These are phyloP conservation scores for Phytopythium cucurbitacearum DNA, from an alignment of 352 stramenopile genomes.

Conservation along the genomic window DNA sequence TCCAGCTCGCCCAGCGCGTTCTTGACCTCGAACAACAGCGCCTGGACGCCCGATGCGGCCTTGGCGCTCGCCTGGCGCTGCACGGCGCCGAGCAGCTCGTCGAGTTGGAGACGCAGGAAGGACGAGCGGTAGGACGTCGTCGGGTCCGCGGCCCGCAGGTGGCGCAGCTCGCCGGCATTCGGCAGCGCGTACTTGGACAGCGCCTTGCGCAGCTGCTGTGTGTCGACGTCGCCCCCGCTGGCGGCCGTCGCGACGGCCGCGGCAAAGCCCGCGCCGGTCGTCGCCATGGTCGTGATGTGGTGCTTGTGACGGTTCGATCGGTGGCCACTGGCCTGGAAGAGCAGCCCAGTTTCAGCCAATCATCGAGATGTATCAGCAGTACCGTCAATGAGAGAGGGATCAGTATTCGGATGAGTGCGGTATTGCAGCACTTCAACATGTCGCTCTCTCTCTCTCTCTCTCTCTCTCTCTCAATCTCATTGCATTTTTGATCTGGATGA, in stretches of 20 bases:
- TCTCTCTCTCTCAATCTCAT: too few species aligned
- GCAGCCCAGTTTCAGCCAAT: too few species aligned
- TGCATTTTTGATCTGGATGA: too few species aligned
- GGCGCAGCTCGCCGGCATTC: conserved; percentile 73
- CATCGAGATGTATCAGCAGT: too few species aligned
- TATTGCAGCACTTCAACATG: too few species aligned
- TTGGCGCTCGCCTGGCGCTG: conserved; percentile 52
- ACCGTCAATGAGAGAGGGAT: too few species aligned
- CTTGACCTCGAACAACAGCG: conserved; percentile 83
- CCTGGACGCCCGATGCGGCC: conserved; percentile 40
- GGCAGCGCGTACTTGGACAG: conserved; percentile 89
- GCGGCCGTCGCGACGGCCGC: conserved; percentile 2
- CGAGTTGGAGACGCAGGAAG: conserved; percentile 84
- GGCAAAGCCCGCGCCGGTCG: conserved; percentile 6
- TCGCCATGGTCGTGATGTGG: conserved; percentile 7
- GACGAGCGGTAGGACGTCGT: conserved; percentile 72
- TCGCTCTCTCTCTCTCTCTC: too few species aligned
- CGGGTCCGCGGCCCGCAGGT: conserved; percentile 75
- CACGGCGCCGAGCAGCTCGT: conserved; percentile 78
- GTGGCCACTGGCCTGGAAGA: too few species aligned
- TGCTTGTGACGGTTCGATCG: background rate
- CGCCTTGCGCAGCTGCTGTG: conserved; percentile 62
- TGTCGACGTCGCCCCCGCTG: conserved; percentile 19
- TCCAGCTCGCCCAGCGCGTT: conserved; percentile 54
- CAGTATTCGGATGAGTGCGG: too few species aligned